These are phyloP conservation scores for Alternaria metachromatica DNA, from an alignment of 2,329 filamentous ascomycete genomes.

Conservation along the genomic window DNA sequence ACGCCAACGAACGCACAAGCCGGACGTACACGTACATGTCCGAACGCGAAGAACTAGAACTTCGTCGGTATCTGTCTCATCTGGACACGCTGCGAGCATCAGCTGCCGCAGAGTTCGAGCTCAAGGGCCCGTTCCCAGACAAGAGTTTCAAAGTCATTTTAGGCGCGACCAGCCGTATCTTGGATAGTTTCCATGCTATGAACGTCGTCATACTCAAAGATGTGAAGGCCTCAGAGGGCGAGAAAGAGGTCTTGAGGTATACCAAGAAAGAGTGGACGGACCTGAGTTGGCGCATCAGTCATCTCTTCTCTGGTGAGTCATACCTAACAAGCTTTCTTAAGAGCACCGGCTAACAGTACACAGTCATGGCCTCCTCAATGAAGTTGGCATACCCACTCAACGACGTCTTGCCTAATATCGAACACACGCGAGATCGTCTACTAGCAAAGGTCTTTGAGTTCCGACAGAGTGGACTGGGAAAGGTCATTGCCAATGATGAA, in stretches of 20 bases:
- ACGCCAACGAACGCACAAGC: conserved; percentile 36
- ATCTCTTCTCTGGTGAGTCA: conserved; percentile 69
- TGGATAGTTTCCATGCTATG: conserved; percentile 96
- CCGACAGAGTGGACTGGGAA: conserved; percentile 68
- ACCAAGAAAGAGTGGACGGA: conserved; percentile 80
- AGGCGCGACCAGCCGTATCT: conserved; percentile 78
- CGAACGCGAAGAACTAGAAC: conserved; percentile 82
- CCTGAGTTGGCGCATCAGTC: conserved; percentile 87
- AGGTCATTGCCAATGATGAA: conserved; percentile 66
- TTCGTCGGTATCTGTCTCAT: conserved; percentile 78
- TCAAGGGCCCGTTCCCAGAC: conserved; percentile 84
- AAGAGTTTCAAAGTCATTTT: conserved; percentile 76
- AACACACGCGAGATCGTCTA: conserved; percentile 79
- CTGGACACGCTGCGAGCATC: conserved; percentile 75
- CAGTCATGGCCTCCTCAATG: conserved; percentile 86
- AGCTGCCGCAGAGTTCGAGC: conserved; percentile 85
- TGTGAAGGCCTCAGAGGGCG: conserved; percentile 75
- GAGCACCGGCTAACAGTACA: conserved; percentile 16
- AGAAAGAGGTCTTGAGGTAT: conserved; percentile 79
- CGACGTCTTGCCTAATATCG: conserved; percentile 84
- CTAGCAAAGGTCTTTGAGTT: conserved; percentile 89
- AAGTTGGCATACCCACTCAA: conserved; percentile 94
- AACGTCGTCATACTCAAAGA: conserved; percentile 88
- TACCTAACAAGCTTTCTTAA: not conserved
- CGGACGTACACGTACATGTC: conserved; percentile 73